Evolutionary conservation across 495 filamentous ascomycete species (phyloP), one percentile per base, ranked within the genome.

Genomic region (Mytilinidion resinicola): DNA sequence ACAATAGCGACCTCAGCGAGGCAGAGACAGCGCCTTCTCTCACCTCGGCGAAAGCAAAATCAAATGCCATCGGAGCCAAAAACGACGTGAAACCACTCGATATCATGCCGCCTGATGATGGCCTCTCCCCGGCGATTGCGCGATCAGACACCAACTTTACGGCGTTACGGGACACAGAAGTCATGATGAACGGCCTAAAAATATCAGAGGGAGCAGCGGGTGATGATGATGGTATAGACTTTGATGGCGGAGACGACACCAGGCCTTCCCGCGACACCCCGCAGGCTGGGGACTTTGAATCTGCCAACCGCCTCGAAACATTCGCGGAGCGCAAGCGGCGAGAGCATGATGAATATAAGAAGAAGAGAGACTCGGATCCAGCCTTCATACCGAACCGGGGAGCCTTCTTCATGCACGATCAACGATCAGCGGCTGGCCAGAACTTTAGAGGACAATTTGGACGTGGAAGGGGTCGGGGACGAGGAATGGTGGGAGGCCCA

Each of bases 391-490:
- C 93, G 53, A 97, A 95, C 65, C 81, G 95, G 51, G 93, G 93
- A 21, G 86, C 85, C 53, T 98, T 98, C 77, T 98, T 96, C 77
- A 85, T 97, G 77, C 93, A 98, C 72, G 93, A 98, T 69, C 90
- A 95, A 63, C 82, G 91, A 58, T 83, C 88, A 51, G 87, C 86
- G 36, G 79, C 86, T 19, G 85, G 84, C 50, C 78, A 84, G 25
- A 93, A 91, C 68, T 86, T 85, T 39, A 89, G 89, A 61, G 77
- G 86, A 50, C 85, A 85, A 43, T 90, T 84, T 69, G 80, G 82
- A 11, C 76, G 83, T 67, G 78, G 82, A 14, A 73, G 77, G 50
- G 79, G 85, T 56, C 68, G 78, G 61, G 81, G 78, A 20, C 69
- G 79, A 68, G 80, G 80, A 77, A 77, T 57, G 65, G 52, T 74